Evolutionary conservation across 148 eudicot genomes (phyloP), one percentile per base, ranked within the genome.

Genomic region (Cornus kousa): DNA sequence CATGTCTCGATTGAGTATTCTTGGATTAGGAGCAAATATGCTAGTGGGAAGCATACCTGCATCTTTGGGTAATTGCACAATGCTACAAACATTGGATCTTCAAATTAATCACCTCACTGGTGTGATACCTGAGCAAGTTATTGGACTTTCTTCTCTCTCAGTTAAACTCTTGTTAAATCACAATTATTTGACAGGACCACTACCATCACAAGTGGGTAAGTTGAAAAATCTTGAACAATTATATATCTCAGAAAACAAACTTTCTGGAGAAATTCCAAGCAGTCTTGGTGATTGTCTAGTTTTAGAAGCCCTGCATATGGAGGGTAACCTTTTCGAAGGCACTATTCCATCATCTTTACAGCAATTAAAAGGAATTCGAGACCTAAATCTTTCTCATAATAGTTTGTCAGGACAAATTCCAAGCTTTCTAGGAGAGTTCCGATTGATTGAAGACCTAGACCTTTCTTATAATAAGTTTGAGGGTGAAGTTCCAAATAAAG

Each of bases 351-450:
- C 11, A 64, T 31, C 76, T 1, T 55, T 83, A 4, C 12, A n/a
- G 33, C 14, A 17, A 3, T 17, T 79, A 22, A 79, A 53, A 48
- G 71, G 40, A 17, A 11, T 83, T 65, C 68, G 35, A 66, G 5
- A 22, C 16, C 28, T 83, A 14, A 79, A 75, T 67, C 16, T 75
- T 53, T 83, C 82, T 5, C 46, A 31, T 12, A 83, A 83, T 40
- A 71, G 57, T 9, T 66, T 83, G 12, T 78, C 77, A 0, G 79
- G 85, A 8, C 37, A 16, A 4, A 75, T 83, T 64, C 82, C 85
- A 6, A 37, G 4, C 0, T 70, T 62, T 57, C 39, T 83, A 0
- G 72, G 16, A 0, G 16, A 28, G n/a, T 33, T 66, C 1, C 31
- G 0, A 4, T 7, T 33, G 1, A 6, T 28, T 46, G 5, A 75